These are phyloP conservation scores for Dalechampia spathulata DNA, from an alignment of 441 rosid species.

Conservation along the genomic window DNA sequence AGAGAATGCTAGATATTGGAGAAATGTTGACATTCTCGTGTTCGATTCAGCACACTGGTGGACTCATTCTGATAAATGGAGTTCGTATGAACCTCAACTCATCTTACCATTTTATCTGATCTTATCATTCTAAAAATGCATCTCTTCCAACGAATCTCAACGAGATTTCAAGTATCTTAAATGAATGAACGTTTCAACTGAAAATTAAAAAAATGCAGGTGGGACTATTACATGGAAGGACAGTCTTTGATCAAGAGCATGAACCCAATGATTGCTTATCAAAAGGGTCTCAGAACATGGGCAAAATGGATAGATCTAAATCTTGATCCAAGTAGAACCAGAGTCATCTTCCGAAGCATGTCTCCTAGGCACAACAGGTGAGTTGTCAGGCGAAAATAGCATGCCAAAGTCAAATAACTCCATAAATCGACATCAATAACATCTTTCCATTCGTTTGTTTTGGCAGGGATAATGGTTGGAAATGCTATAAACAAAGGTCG, in stretches of 20 bases:
- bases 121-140: background rate
- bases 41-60: constrained; percentile 99
- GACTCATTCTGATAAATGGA: constrained; percentile 77
- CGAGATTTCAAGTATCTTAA: no score
- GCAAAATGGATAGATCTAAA: constrained; percentile 83
- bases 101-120: background rate
- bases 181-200: background rate
- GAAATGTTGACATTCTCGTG: constrained; percentile 72
- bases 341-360: constrained; percentile 81
- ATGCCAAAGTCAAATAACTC: no score
- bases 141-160: no score
- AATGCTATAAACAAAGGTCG: constrained; percentile 69
- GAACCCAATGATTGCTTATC: constrained; percentile 86
- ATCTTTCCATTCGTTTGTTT: background rate
- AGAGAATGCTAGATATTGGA: constrained; percentile 87
- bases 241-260: constrained; percentile 37
- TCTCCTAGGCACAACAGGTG: constrained; percentile 82
- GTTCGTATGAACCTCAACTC: constrained; percentile 46
- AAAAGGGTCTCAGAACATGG: constrained; percentile 84
- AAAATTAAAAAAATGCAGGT: constrained; percentile 35
- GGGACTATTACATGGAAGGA: constrained; percentile 91
- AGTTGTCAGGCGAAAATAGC: no score
- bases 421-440: no score
- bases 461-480: constrained; percentile 74
- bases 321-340: constrained; percentile 63